Evolutionary conservation across 106 monocot genomes (phyloP), one percentile per base, ranked within the genome.

Genomic region (Alisma plantagoaquatica): DNA sequence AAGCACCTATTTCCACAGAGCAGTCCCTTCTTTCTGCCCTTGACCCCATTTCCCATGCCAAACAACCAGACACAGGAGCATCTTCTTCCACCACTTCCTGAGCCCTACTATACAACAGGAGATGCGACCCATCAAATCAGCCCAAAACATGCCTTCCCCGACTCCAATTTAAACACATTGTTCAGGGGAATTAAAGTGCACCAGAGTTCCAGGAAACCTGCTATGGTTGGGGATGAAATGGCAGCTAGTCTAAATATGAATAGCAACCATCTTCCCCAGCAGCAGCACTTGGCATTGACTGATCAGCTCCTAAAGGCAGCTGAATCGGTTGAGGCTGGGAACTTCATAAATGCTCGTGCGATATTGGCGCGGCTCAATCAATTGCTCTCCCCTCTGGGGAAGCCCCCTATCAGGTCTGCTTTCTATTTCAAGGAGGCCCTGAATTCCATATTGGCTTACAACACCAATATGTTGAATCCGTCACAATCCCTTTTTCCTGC

Each of bases 331-430:
- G 86, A 86, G 60, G 59, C 78, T 46, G 73, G 85, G 23, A 79
- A 86, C 56, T 53, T 48, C 57, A 47, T 71, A 38, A 66, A 81
- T 65, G 85, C 86, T 61, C 78, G 70, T 56, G 82, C 60, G 91
- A 98, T 98, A 98, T 98, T 96, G 96, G 96, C 96, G 89, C 96
- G 96, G 96, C 96, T 98, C 96, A 98, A 98, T 98, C 96, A 98
- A 20, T 80, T 74, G 60, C 81, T 89, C 65, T 71, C 75, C 43
- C 76, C 68, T 23, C 23, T 53, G 11, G 96, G 96, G 60, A 80
- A 89, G 67, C 89, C 96, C 47, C 62, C 79, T 23, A 12, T 74
- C 23, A 84, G 91, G 22, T 63, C 91, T 4, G 77, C 82, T 57
- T 82, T 78, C 68, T 86, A 82, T 66, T 79, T 82, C 71, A 90